These are phyloP conservation scores for Globisporangium paroecandrum DNA, from an alignment of 352 stramenopile species.

Conservation along the genomic window DNA sequence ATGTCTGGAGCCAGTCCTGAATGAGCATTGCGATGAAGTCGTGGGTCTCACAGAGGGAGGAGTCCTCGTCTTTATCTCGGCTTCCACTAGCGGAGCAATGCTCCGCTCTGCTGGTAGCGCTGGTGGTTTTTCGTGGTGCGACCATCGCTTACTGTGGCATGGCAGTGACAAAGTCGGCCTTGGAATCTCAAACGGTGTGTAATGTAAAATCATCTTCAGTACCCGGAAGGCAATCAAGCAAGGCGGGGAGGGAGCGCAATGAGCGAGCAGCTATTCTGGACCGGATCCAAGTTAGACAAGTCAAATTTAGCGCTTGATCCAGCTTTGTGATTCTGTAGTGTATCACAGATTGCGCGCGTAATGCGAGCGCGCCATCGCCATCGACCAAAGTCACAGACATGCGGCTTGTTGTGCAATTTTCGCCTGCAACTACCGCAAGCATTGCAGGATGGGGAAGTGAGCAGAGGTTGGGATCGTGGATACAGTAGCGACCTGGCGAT, in stretches of 20 bases:
- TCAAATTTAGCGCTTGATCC: not conserved
- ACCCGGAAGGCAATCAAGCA: not conserved
- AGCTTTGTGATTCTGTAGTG: not conserved
- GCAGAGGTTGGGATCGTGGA: not conserved
- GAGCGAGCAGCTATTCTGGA: not conserved
- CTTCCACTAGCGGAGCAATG: not conserved
- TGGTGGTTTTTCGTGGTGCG: not conserved
- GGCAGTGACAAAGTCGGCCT: not conserved
- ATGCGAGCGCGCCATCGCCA: not conserved
- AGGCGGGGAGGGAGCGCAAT: not conserved
- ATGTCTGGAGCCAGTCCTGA: conserved; percentile 44
- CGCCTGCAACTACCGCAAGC: not conserved
- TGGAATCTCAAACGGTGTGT: not conserved
- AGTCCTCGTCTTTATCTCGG: conserved; percentile 11
- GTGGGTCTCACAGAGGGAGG: not conserved
- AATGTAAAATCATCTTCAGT: not conserved
- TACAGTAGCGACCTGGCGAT: not conserved
- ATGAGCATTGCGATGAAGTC: conserved; percentile 34
- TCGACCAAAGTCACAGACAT: too few species aligned
- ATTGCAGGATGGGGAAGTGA: not conserved
- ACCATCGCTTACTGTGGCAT: not conserved
- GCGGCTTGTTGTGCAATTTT: not conserved
- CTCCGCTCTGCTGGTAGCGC: not conserved
- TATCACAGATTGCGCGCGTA: not conserved
- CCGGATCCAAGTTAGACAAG: not conserved